Percentiles rank a stretch among this genome's conserved stretches.
Evolutionary conservation across 2,329 filamentous ascomycete species (phyloP).

Genomic region (Fusarium sp.): DNA sequence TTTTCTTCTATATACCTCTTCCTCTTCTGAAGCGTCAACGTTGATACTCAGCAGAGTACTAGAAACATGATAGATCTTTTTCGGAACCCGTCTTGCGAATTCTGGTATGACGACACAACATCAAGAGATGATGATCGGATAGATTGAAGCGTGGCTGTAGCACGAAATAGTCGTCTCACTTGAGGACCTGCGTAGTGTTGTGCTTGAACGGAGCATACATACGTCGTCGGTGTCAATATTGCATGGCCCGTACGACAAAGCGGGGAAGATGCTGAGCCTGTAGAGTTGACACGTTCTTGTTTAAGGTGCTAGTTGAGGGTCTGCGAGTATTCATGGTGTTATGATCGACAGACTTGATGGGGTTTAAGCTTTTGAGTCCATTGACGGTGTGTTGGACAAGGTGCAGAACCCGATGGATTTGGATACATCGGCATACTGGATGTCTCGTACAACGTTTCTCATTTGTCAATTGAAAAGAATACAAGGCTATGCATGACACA

Average conservation of each 20-base stretch:
- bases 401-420: not conserved
- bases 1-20: not conserved
- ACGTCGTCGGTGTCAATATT: not conserved
- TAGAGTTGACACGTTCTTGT: not conserved
- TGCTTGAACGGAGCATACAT: not conserved
- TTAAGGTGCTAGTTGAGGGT: not conserved
- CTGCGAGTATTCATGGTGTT: not conserved
- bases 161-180: not conserved
- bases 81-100: not conserved
- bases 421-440: not conserved
- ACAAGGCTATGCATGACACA: not conserved
- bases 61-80: not conserved
- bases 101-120: slow-evolving; percentile 9
- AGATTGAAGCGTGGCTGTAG: slow-evolving; percentile 3
- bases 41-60: not conserved
- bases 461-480: not conserved
- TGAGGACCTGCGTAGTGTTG: not conserved
- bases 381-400: not conserved
- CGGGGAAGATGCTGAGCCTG: not conserved
- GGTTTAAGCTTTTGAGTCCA: not conserved
- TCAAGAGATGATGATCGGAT: not conserved
- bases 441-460: not conserved
- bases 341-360: not conserved
- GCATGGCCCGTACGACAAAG: not conserved
- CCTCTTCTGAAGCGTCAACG: not conserved